Evolutionary conservation across 2,329 filamentous ascomycete species (phyloP).

Genomic region (Xylariomycetidae sp.): DNA sequence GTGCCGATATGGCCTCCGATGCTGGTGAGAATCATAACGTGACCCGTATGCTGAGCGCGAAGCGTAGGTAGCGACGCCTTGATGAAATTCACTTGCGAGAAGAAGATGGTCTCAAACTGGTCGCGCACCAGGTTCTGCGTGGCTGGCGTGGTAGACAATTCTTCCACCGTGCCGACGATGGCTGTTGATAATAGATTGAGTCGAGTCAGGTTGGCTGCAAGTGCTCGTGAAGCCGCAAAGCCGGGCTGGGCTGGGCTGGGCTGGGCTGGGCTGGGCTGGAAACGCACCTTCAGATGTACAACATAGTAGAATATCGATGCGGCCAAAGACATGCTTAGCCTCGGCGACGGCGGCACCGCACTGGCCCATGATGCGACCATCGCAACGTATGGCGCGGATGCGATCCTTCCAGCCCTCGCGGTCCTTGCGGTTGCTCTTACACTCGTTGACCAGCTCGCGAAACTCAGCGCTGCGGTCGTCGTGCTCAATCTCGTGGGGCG

Average conservation of each 20-base stretch:
- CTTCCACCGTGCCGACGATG: slow-evolving; percentile 86
- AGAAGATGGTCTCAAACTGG: slow-evolving; percentile 93
- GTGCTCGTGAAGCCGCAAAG: no score
- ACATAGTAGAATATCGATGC: slow-evolving; percentile 85
- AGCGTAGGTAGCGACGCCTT: slow-evolving; percentile 80
- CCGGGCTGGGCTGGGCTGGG: no score
- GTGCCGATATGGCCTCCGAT: slow-evolving; percentile 91
- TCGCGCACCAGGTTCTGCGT: slow-evolving; percentile 78
- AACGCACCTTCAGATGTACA: slow-evolving; percentile 78
- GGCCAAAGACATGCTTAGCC: slow-evolving; percentile 76
- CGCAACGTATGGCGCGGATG: slow-evolving; percentile 61
- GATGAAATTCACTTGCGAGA: slow-evolving; percentile 93
- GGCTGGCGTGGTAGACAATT: slow-evolving; percentile 68
- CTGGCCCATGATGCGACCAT: slow-evolving; percentile 59
- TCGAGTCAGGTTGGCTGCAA: no score
- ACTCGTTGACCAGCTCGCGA: slow-evolving; percentile 69
- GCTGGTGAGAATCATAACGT: slow-evolving; percentile 85
- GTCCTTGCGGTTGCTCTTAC: slow-evolving; percentile 57
- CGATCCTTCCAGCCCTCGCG: slow-evolving; percentile 77
- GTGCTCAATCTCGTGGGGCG: slow-evolving; percentile 73
- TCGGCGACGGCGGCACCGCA: slow-evolving; percentile 86
- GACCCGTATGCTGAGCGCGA: slow-evolving; percentile 74
- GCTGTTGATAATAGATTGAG: slow-evolving; percentile 50
- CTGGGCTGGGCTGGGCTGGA: no score
- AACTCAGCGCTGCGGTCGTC: slow-evolving; percentile 74